Base-by-base conservation (phyloP, 192 early-diverging fungal species). In the Umbelopsis ramanniana region DNA sequence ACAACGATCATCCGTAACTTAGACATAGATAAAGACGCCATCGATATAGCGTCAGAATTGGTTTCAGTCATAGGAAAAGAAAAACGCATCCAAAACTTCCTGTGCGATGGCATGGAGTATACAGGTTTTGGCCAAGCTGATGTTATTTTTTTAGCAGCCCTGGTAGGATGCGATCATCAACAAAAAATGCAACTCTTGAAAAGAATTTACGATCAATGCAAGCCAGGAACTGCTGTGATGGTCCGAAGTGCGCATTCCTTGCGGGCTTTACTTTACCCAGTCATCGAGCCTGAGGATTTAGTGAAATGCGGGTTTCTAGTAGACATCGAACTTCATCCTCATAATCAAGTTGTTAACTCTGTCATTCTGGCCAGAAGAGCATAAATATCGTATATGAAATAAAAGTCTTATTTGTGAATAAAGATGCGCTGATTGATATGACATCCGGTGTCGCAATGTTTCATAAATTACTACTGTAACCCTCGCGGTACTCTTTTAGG, bases 341-440 rank as follows among this genome's bases (percentile, higher is more conserved):
- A 74, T 48, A 68, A 78, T 52, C 68, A 73, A 23, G 55, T 78
- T 37, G 76, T 78, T 2, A 78, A 78, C 22, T 78, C 76, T 14
- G 38, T 78, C 6, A 37, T 78, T 12, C 66, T 78, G 9, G 76
- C 55, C 22, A 78, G 48, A 78, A 43, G 74, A 52, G 12, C 23
- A 0, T 63, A 37, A 37, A 9, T 29, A 63, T 19, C 6, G 10
- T 12, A 63, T 17, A 63, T 29, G 14, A 15, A 57, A 54, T 23
- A 54, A 11, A n/a, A 23, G 52, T 24, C 17, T 2, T 17, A 17
- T 17, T 1, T 46, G 17, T 50, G 15, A 17, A 50, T 17, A 50
- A 50, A 50, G n/a, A 17, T n/a, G 1, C 48, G 15, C n/a, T n/a
- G n/a, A n/a, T n/a, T n/a, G n/a, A n/a, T n/a, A n/a, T n/a, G n/a